Base-by-base conservation (phyloP, 495 filamentous ascomycete species). In the Hypomontagnella monticulosa region DNA sequence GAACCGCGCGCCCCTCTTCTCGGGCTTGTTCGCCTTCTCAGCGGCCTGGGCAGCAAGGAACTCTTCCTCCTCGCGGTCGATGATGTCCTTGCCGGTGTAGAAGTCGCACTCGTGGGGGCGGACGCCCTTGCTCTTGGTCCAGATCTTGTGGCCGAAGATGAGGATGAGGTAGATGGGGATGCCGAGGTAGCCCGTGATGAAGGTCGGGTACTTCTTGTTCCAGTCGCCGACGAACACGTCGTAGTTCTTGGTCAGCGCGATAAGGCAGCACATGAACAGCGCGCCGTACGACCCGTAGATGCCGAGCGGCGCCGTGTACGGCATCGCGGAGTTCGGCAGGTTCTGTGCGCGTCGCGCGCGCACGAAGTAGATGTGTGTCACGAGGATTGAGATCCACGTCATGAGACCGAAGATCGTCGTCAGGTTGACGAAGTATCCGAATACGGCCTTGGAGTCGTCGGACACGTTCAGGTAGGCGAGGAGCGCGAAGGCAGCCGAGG, bases 401-500 rank as follows among this genome's bases (percentile, higher is more conserved):
- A 97, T 71, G 6, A 93, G 81, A 42, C 91, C 91, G 71, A 92
- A 91, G 67, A 93, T 90, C 33, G 89, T 91, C 32, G 88, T 88
- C 30, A 97, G 81, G 71, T 93, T 92, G 62, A 95, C 89, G 61
- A 97, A 95, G 82, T 94, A 95, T 18, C 78, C 81, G 74, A 96
- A 96, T 2, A 96, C 90, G 0, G 75, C 80, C 53, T 82, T 82
- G 0, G 90, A 87, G 66, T 86, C 85, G 63, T 81, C 85, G 52
- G 83, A 82, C 0, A 92, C 89, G 73, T 92, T 93, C 81, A 96
- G 85, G 78, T 87, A 94, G 6, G 90, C 91, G 5, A 96, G 81
- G 1, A 89, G 80, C 19, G 83, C 84, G 71, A 96, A 97, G 0
- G 81, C 3, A 2, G 89, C 78, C 9, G 85, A 88, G 0, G 88